Percentiles rank a stretch among this genome's conserved stretches.
These are phyloP conservation scores for Pseudomassariella vexata DNA, from an alignment of 2,329 filamentous ascomycete genomes.

Conservation along the genomic window DNA sequence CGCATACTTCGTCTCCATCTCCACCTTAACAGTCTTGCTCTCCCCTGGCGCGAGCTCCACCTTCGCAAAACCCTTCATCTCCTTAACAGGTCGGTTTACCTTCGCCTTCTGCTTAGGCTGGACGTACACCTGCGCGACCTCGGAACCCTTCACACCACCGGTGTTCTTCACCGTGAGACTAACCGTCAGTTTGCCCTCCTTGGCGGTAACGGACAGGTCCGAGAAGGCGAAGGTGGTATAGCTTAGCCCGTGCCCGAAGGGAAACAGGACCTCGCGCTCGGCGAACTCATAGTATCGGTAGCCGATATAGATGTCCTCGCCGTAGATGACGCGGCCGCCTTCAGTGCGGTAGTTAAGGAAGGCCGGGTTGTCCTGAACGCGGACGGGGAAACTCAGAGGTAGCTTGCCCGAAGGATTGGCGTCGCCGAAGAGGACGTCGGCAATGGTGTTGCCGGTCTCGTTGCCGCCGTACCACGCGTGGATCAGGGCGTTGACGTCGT, in stretches of 20 bases:
- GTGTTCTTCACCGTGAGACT: constrained; percentile 54
- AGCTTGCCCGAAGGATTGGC: constrained; percentile 71
- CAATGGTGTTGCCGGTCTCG: constrained; percentile 75
- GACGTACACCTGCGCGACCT: constrained; percentile 55
- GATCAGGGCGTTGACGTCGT: constrained; percentile 51
- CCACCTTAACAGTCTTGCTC: constrained; percentile 49
- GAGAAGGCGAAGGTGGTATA: constrained; percentile 65
- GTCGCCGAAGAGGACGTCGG: constrained; percentile 70
- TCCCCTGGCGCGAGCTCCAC: constrained; percentile 56
- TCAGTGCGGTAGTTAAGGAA: constrained; percentile 71
- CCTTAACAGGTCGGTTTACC: constrained; percentile 53
- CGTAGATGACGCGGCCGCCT: constrained; percentile 66
- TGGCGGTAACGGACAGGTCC: constrained; percentile 39
- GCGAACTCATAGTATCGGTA: constrained; percentile 75
- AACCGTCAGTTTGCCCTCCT: constrained; percentile 41
- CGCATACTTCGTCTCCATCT: constrained; percentile 56
- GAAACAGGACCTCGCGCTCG: constrained; percentile 61
- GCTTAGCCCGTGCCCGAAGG: constrained; percentile 74
- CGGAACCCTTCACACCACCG: constrained; percentile 45
- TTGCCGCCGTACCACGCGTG: constrained; percentile 88
- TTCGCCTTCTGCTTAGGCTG: constrained; percentile 44
- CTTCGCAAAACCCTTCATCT: constrained; percentile 63
- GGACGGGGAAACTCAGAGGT: constrained; percentile 65
- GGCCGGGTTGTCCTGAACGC: constrained; percentile 64
- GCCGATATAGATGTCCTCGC: constrained; percentile 75